These are phyloP conservation scores for Fusarium sp. DNA, from an alignment of 2,329 filamentous ascomycete genomes.

Conservation along the genomic window DNA sequence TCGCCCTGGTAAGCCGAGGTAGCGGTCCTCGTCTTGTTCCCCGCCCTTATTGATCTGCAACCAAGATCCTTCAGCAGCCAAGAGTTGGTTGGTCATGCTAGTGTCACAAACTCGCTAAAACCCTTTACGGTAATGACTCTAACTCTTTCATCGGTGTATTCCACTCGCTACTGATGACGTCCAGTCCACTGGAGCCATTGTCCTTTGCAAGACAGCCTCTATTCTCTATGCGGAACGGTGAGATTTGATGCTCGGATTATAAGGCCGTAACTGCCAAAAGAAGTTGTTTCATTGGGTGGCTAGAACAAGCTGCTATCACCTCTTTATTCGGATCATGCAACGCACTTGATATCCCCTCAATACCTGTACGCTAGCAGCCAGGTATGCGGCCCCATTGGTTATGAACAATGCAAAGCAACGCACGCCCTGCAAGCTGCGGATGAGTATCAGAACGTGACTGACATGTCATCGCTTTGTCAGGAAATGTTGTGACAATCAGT, in stretches of 20 bases:
- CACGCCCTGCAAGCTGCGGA: not conserved
- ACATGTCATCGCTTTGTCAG: slow-evolving; percentile 6
- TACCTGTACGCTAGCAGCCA: not conserved
- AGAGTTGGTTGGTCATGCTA: not conserved
- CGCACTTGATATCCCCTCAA: not conserved
- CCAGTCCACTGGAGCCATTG: not conserved
- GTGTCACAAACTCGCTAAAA: not conserved
- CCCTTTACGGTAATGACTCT: too few species aligned
- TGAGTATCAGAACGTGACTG: not conserved
- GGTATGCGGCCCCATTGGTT: not conserved
- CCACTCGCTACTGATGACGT: not conserved
- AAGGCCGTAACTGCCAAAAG: too few species aligned
- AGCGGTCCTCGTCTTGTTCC: not conserved
- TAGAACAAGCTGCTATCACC: not conserved
- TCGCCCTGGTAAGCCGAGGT: slow-evolving; percentile 10
- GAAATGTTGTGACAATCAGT: not conserved
- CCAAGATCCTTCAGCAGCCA: not conserved
- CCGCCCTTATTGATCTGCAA: slow-evolving; percentile 10
- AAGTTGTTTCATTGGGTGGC: not conserved
- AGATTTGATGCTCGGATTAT: not conserved
- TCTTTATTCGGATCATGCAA: not conserved
- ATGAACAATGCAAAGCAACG: not conserved
- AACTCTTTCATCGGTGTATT: not conserved
- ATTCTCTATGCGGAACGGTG: not conserved
- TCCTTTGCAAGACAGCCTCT: not conserved